phyloP scores from a whole-genome alignment of 352 stramenopile genomes.

The Achlya hypogyna region DNA sequence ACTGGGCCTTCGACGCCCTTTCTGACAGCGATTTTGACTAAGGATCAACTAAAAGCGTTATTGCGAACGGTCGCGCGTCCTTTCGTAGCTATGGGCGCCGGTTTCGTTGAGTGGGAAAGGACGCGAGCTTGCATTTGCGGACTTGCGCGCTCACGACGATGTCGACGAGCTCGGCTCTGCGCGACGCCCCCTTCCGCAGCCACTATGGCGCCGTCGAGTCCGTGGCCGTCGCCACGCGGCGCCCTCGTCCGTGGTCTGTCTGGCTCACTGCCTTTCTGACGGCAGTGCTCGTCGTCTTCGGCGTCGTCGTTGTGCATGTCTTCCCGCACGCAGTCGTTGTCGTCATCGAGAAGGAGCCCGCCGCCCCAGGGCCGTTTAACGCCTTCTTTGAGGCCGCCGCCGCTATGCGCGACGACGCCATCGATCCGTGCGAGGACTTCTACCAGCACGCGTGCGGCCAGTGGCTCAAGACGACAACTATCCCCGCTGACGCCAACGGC shows the following conservation, averaged over 20 bases:
- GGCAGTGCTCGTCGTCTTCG: not conserved
- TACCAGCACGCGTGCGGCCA: slow-evolving; percentile 65
- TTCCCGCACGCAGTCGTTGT: not conserved
- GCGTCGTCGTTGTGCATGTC: not conserved
- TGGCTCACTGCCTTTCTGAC: not conserved
- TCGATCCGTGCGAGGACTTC: slow-evolving; percentile 66
- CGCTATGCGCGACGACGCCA: slow-evolving; percentile 37
- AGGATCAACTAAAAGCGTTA: too few relatives aligned
- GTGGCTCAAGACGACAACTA: slow-evolving; percentile 48
- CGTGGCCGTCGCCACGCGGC: not conserved
- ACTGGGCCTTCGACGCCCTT: slow-evolving; percentile 5
- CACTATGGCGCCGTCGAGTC: not conserved
- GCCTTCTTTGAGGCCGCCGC: slow-evolving; percentile 34
- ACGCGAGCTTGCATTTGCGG: not conserved
- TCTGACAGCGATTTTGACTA: slow-evolving; percentile 21
- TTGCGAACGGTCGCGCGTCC: not conserved
- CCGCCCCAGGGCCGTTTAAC: not conserved
- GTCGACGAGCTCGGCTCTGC: not conserved
- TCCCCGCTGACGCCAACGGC: slow-evolving; percentile 33
- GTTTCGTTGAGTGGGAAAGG: not conserved
- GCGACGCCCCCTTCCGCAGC: not conserved
- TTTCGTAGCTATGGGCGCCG: not conserved
- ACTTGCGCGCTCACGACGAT: not conserved
- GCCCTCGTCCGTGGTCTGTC: not conserved
- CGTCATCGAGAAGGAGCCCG: not conserved